Evolutionary conservation across 768 basidiomycete species (phyloP).

Genomic region (Sarcomyxa edulis): DNA sequence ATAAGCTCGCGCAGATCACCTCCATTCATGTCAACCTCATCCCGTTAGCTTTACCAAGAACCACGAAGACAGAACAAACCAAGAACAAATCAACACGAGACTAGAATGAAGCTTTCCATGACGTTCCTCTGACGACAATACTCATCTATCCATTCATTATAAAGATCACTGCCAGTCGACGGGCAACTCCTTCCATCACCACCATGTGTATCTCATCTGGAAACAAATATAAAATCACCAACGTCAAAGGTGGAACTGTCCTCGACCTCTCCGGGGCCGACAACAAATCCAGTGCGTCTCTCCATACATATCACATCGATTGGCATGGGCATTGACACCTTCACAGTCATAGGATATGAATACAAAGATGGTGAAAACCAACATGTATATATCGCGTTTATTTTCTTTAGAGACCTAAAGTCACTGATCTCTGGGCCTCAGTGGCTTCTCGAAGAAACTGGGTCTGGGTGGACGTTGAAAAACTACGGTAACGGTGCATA

Average conservation of each 20-base stretch:
- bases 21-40: too few relatives aligned
- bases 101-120: too few relatives aligned
- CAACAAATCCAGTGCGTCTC: slow-evolving; percentile 25
- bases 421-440: slow-evolving; percentile 7
- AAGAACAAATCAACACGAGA: too few relatives aligned
- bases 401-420: too few relatives aligned
- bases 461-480: slow-evolving; percentile 24
- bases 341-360: slow-evolving; percentile 35
- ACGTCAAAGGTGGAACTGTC: slow-evolving; percentile 33
- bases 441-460: slow-evolving; percentile 28
- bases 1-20: too few relatives aligned
- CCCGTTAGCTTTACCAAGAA: too few relatives aligned
- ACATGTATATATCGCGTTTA: slow-evolving; percentile 29
- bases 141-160: too few relatives aligned
- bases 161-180: too few relatives aligned
- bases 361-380: slow-evolving; percentile 36
- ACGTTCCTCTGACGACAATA: too few relatives aligned
- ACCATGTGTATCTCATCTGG: slow-evolving; percentile 27
- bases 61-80: too few relatives aligned
- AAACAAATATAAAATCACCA: slow-evolving; percentile 29
- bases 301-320: neutral
- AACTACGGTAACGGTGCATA: slow-evolving; percentile 26
- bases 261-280: slow-evolving; percentile 41
- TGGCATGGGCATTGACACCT: neutral
- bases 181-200: too few relatives aligned